These are phyloP conservation scores for Aspergillus bertholletiae DNA, from an alignment of 495 filamentous ascomycete species.

Conservation along the genomic window DNA sequence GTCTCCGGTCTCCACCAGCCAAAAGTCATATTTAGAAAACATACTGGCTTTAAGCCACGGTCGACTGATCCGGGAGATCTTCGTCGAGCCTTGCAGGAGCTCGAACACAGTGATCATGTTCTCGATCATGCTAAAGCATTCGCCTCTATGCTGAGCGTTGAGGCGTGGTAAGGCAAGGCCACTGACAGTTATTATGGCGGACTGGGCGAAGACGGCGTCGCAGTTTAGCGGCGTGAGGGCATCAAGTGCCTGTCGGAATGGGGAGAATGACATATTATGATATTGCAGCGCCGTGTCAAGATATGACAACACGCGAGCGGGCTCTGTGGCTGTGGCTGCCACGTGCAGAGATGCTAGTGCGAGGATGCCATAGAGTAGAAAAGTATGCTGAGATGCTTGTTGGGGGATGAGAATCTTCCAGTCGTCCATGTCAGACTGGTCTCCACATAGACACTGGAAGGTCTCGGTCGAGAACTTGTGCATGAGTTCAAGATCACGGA, in stretches of 20 bases:
- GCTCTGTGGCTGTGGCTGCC: slow-evolving; percentile 24
- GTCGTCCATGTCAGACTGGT: slow-evolving; percentile 16
- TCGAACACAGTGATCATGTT: slow-evolving; percentile 26
- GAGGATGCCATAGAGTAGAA: slow-evolving; percentile 50
- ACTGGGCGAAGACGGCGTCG: slow-evolving; percentile 45
- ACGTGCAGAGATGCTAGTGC: slow-evolving; percentile 50
- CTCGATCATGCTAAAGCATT: slow-evolving; percentile 20
- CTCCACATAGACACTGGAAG: slow-evolving; percentile 18
- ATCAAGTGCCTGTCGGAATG: slow-evolving; percentile 40
- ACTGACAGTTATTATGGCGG: slow-evolving; percentile 41
- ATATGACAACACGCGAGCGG: slow-evolving; percentile 32
- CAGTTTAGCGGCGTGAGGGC: slow-evolving; percentile 39
- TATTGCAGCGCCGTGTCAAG: slow-evolving; percentile 38
- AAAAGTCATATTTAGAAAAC: slow-evolving; percentile 19
- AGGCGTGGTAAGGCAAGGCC: slow-evolving; percentile 38
- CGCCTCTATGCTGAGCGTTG: slow-evolving; percentile 10
- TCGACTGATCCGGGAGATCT: slow-evolving; percentile 20
- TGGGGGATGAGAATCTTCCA: slow-evolving; percentile 37
- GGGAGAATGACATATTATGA: slow-evolving; percentile 39
- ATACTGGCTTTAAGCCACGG: slow-evolving; percentile 23
- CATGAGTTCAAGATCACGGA: slow-evolving; percentile 23
- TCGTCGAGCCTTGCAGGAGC: slow-evolving; percentile 28
- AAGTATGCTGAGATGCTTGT: slow-evolving; percentile 41
- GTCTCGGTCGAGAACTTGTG: slow-evolving; percentile 24
- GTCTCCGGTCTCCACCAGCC: slow-evolving; percentile 6